Conservation (phyloP, 2,329 filamentous ascomycete species). For the Fusarium torreyae region DNA sequence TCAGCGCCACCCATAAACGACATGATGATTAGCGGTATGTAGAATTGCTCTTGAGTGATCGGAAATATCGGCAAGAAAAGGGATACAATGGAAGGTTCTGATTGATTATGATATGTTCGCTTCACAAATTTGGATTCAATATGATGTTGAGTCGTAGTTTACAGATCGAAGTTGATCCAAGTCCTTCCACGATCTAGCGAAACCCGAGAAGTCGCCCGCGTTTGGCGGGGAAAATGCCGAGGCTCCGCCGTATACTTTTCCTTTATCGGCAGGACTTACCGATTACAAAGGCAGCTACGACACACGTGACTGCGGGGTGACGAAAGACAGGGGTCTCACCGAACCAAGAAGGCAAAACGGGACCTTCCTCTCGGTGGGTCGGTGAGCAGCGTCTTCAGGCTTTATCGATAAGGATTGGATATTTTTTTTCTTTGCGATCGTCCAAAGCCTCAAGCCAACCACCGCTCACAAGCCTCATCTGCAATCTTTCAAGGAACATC, state of each 20-base stretch:
- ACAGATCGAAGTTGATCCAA: slow-evolving; percentile 36
- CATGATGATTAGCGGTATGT: slow-evolving; percentile 69
- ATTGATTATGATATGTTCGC: slow-evolving; percentile 7
- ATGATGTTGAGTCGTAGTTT: slow-evolving; percentile 19
- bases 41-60: slow-evolving; percentile 13
- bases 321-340: slow-evolving; percentile 20
- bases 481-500: slow-evolving; percentile 25
- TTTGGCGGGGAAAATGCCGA: slow-evolving; percentile 52
- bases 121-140: slow-evolving; percentile 9
- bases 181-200: slow-evolving; percentile 27
- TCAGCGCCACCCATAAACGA: slow-evolving; percentile 96
- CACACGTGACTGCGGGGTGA: slow-evolving; percentile 57
- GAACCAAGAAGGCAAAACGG: slow-evolving; percentile 2
- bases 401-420: slow-evolving; percentile 55
- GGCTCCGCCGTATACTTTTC: slow-evolving; percentile 44
- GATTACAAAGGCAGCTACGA: slow-evolving; percentile 15
- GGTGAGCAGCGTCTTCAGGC: slow-evolving; percentile 13
- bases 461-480: slow-evolving; percentile 29
- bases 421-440: slow-evolving; percentile 53
- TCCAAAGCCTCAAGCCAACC: slow-evolving; percentile 28
- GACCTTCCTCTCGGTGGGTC: slow-evolving; percentile 24
- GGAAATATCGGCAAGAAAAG: slow-evolving; percentile 15
- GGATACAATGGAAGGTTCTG: neutral
- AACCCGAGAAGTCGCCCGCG: slow-evolving; percentile 28
- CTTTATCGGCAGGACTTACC: slow-evolving; percentile 31